phyloP scores from a whole-genome alignment of 2,329 filamentous ascomycete genomes.

The Paramyrothecium roridum region DNA sequence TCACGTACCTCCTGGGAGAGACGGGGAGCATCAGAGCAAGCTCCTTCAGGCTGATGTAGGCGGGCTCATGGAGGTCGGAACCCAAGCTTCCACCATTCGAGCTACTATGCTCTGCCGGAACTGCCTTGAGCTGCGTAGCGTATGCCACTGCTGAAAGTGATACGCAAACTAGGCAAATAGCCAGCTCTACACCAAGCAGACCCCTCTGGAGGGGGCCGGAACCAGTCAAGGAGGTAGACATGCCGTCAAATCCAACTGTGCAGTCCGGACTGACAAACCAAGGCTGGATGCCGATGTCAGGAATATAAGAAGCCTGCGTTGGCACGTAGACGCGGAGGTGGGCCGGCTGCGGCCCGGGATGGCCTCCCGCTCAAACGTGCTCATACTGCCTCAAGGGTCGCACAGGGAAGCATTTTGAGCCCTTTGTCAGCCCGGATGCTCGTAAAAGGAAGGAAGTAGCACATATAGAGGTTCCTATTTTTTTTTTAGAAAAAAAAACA shows the following conservation, averaged over 20 bases:
- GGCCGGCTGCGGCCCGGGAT: neutral
- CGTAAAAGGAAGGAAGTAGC: neutral
- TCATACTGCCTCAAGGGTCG: constrained; percentile 22
- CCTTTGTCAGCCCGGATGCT: neutral
- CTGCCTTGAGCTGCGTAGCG: constrained; percentile 15
- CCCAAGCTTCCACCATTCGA: constrained; percentile 26
- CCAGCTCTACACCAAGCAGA: constrained; percentile 15
- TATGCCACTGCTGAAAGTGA: constrained; percentile 19
- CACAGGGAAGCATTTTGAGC: neutral
- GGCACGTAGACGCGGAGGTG: too few species aligned
- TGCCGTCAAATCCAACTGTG: neutral
- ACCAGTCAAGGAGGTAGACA: constrained; percentile 9
- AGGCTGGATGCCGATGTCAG: too few species aligned
- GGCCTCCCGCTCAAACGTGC: constrained; percentile 22
- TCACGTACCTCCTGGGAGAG: constrained; percentile 20
- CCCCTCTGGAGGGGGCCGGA: constrained; percentile 2
- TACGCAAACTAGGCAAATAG: constrained; percentile 5
- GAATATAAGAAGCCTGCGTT: too few species aligned
- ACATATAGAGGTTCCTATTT: neutral
- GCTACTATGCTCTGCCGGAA: constrained; percentile 22
- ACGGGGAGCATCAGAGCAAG: constrained; percentile 21
- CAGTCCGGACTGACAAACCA: too few species aligned
- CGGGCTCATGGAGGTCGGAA: constrained; percentile 22
- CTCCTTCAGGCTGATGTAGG: constrained; percentile 24
- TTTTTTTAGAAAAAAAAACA: neutral